Evolutionary conservation across 2,329 filamentous ascomycete genomes (phyloP).

Genomic region (Microascus cirrosus): DNA sequence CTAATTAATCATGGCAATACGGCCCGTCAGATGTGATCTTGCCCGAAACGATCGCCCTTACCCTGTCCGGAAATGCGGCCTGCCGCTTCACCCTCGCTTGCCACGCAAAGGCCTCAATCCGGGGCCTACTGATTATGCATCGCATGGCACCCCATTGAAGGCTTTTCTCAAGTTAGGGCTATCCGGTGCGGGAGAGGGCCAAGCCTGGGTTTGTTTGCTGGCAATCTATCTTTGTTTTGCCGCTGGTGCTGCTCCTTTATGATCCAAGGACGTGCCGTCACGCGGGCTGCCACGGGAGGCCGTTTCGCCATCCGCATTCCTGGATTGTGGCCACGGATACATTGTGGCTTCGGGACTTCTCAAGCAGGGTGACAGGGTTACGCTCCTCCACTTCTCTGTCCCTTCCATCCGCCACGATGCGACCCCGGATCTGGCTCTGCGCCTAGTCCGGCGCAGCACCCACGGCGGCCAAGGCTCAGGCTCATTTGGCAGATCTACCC

Average conservation of each 20-base stretch:
- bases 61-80: not conserved
- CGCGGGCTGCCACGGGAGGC: not conserved
- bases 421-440: not conserved
- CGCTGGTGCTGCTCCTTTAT: not conserved
- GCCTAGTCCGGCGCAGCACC: not conserved
- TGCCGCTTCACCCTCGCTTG: not conserved
- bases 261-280: not conserved
- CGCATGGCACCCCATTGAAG: no score
- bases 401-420: not conserved
- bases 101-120: not conserved
- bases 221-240: not conserved
- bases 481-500: not conserved
- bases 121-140: no score
- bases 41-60: not conserved
- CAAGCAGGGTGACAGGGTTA: no score
- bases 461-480: not conserved
- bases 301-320: not conserved
- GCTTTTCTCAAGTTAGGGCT: not conserved
- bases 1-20: not conserved
- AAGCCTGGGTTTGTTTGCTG: not conserved
- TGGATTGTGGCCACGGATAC: no score
- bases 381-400: no score
- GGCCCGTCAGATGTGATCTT: not conserved
- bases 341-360: no score
- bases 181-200: not conserved